Conservation (phyloP, 768 basidiomycete species). For the Chalciporus piperatus region DNA sequence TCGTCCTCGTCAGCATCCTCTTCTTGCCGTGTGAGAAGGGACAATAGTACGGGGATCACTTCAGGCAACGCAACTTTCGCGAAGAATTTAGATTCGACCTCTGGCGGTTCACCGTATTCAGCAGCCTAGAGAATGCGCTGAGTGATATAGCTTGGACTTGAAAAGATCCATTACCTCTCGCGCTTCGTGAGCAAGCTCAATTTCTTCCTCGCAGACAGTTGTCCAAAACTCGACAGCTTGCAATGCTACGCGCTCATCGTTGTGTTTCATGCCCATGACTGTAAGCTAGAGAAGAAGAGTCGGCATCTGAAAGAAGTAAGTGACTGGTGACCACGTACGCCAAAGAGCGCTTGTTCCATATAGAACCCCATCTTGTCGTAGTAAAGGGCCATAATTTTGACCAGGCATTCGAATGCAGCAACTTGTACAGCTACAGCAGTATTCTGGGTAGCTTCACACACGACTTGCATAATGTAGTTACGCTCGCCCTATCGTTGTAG, state of each 20-base stretch:
- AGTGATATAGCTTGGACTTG: background rate
- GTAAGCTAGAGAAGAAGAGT: slow-evolving; percentile 61
- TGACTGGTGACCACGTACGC: slow-evolving; percentile 52
- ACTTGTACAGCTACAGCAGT: slow-evolving; percentile 78
- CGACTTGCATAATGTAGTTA: slow-evolving; percentile 99
- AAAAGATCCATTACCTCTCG: slow-evolving; percentile 62
- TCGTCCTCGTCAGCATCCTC: slow-evolving; percentile 98
- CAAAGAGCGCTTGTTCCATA: slow-evolving; percentile 98
- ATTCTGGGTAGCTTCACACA: slow-evolving; percentile 97
- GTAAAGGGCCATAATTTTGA: slow-evolving; percentile 95
- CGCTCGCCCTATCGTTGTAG: slow-evolving; percentile 75
- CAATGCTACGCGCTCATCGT: slow-evolving; percentile 85
- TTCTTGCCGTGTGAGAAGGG: slow-evolving; percentile 87
- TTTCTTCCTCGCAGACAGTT: slow-evolving; percentile 96
- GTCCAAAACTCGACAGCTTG: slow-evolving; percentile 99
- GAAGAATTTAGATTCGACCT: slow-evolving; percentile 84
- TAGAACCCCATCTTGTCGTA: slow-evolving; percentile 99
- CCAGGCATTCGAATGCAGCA: slow-evolving; percentile 93
- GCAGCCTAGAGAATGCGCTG: slow-evolving; percentile 54
- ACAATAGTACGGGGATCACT: slow-evolving; percentile 88
- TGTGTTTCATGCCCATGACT: slow-evolving; percentile 95
- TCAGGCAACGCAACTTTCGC: slow-evolving; percentile 94
- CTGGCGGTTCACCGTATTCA: slow-evolving; percentile 85
- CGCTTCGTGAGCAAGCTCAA: slow-evolving; percentile 86
- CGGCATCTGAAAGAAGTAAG: slow-evolving; percentile 5